Percentiles rank a stretch among this genome's conserved stretches.
Evolutionary conservation across 2,329 filamentous ascomycete genomes (phyloP).

Genomic region (Chrysoporthe deuterocubensis): DNA sequence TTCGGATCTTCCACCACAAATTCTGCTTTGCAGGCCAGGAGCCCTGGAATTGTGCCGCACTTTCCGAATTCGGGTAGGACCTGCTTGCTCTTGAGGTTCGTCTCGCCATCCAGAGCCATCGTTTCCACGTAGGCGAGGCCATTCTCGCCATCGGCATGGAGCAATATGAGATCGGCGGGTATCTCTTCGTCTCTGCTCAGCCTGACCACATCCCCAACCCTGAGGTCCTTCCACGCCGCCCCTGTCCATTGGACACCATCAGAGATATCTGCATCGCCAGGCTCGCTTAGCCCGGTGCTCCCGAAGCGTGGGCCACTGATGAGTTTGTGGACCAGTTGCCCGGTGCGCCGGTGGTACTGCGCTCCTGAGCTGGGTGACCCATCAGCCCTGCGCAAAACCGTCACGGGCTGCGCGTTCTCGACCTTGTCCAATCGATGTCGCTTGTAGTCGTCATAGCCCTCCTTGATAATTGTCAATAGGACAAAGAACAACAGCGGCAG

Average conservation of each 20-base stretch:
- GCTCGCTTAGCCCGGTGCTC: neutral
- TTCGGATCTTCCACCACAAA: conserved; percentile 80
- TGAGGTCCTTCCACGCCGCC: conserved; percentile 50
- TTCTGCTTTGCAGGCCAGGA: conserved; percentile 60
- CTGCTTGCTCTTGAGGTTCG: conserved; percentile 79
- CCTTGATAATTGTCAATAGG: conserved; percentile 78
- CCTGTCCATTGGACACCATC: conserved; percentile 55
- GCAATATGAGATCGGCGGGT: conserved; percentile 80
- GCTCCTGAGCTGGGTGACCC: conserved; percentile 53
- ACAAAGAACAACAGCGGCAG: conserved; percentile 77
- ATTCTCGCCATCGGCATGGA: conserved; percentile 78
- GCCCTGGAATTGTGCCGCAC: conserved; percentile 58
- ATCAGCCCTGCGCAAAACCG: conserved; percentile 55
- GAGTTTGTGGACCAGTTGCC: neutral
- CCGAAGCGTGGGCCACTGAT: neutral
- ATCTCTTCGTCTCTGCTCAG: conserved; percentile 73
- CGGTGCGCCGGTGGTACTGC: conserved; percentile 37
- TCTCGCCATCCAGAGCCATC: conserved; percentile 84
- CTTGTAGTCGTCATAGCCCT: conserved; percentile 84
- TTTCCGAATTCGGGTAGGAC: conserved; percentile 62
- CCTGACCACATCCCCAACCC: conserved; percentile 54
- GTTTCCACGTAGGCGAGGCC: conserved; percentile 83
- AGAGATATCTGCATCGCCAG: neutral
- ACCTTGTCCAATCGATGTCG: conserved; percentile 80
- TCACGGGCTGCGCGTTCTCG: conserved; percentile 67